Conservation (phyloP, 805 yeast species). For the Kregervanrija fluxuum region DNA sequence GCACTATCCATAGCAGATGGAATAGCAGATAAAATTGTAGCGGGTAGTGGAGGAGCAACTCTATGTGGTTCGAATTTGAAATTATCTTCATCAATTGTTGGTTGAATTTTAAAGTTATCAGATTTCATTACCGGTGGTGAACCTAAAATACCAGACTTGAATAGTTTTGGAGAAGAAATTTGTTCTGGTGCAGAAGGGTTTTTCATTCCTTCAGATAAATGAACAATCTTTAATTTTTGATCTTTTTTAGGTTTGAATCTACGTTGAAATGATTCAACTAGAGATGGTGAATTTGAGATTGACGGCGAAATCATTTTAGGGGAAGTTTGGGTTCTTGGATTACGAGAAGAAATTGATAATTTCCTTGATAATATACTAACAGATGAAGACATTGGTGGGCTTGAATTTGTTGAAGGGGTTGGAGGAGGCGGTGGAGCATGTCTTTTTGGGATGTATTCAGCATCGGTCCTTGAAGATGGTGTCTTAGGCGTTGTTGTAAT, state of each 20-base stretch:
- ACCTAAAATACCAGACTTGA: neutral
- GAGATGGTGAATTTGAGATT: conserved; percentile 17
- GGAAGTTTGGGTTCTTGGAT: neutral
- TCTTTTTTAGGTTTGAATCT: conserved; percentile 15
- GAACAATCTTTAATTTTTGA: conserved; percentile 18
- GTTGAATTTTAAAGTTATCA: neutral
- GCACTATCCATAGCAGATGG: conserved; percentile 1
- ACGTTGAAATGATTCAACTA: conserved; percentile 23
- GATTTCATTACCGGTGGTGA: neutral
- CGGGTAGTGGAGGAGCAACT: conserved; percentile 10
- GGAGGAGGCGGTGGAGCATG: conserved; percentile 32
- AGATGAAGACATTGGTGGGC: conserved; percentile 4
- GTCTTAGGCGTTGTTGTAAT: neutral
- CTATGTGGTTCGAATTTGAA: conserved; percentile 7
- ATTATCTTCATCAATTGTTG: neutral
- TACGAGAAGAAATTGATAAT: conserved; percentile 3
- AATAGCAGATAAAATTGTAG: neutral
- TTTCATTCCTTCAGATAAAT: conserved; percentile 17
- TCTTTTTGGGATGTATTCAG: conserved; percentile 27
- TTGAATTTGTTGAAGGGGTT: conserved; percentile 9
- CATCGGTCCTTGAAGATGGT: conserved; percentile 8
- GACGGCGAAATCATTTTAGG: conserved; percentile 3
- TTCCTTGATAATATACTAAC: conserved; percentile 2
- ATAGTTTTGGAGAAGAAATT: conserved; percentile 12
- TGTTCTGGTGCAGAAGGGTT: conserved; percentile 15